These are phyloP conservation scores for Xylaria sp. DNA, from an alignment of 2,329 filamentous ascomycete genomes.

Conservation along the genomic window DNA sequence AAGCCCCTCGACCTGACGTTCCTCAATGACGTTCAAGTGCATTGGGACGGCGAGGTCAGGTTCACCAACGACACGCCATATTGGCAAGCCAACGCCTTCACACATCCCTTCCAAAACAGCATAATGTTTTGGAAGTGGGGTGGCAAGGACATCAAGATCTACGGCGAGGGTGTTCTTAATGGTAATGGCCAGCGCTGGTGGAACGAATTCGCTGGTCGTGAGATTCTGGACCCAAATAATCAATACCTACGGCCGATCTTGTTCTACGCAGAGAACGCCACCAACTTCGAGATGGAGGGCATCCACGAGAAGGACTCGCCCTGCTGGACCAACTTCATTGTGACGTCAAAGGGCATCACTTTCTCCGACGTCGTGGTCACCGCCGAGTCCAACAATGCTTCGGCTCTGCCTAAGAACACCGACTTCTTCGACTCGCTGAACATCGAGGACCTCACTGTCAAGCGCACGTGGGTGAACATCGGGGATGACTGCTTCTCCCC, in stretches of 20 bases:
- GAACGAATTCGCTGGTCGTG: conserved; percentile 55
- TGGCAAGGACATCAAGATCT: conserved; percentile 69
- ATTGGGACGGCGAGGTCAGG: conserved; percentile 66
- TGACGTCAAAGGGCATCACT: conserved; percentile 64
- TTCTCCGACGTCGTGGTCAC: conserved; percentile 66
- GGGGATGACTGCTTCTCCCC: conserved; percentile 72
- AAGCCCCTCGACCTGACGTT: conserved; percentile 69
- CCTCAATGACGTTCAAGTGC: conserved; percentile 66
- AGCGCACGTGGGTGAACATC: conserved; percentile 62
- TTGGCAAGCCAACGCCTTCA: conserved; percentile 57
- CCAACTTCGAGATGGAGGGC: conserved; percentile 66
- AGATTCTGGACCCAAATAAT: conserved; percentile 65
- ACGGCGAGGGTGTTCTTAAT: conserved; percentile 66
- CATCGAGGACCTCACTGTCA: conserved; percentile 63
- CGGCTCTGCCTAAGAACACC: conserved; percentile 66
- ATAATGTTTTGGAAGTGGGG: conserved; percentile 74
- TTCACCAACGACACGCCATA: conserved; percentile 58
- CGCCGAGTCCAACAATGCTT: conserved; percentile 59
- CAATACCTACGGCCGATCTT: conserved; percentile 68
- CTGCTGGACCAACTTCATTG: conserved; percentile 72
- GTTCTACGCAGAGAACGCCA: conserved; percentile 71
- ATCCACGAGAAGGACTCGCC: conserved; percentile 70
- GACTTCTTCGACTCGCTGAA: conserved; percentile 72
- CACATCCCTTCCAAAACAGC: conserved; percentile 59
- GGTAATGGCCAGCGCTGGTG: conserved; percentile 63